phyloP scores from a whole-genome alignment of 352 stramenopile species.

The Globisporangium rhizosaccharum region DNA sequence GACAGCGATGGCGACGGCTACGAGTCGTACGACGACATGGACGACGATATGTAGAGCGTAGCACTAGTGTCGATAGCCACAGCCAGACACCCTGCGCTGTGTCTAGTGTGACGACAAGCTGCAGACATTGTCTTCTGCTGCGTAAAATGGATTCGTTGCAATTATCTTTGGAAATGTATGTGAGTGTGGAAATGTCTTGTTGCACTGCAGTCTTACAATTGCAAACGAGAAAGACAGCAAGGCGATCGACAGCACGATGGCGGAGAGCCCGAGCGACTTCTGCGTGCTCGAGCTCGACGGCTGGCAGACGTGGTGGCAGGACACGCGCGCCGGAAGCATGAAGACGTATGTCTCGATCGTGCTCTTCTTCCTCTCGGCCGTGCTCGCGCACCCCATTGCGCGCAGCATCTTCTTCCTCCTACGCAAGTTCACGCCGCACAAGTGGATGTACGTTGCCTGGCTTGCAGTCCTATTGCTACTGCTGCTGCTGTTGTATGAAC shows the following conservation, averaged over 20 bases:
- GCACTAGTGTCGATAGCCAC: too few species aligned
- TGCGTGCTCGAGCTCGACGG: slow-evolving; percentile 42
- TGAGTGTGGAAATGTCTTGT: background rate
- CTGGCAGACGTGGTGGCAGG: slow-evolving; percentile 52
- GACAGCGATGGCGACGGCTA: slow-evolving; percentile 18
- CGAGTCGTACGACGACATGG: slow-evolving; percentile 29
- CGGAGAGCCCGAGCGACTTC: slow-evolving; percentile 24
- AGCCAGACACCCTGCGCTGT: too few species aligned
- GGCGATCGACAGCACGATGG: slow-evolving; percentile 1
- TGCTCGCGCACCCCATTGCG: slow-evolving; percentile 61
- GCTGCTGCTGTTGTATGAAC: background rate
- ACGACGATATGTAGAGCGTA: slow-evolving; percentile 21
- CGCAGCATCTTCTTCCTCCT: slow-evolving; percentile 61
- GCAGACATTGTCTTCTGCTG: background rate
- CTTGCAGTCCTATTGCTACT: background rate
- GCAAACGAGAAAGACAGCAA: background rate
- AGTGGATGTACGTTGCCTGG: slow-evolving; percentile 38
- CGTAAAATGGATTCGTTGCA: too few species aligned
- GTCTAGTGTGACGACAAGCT: background rate
- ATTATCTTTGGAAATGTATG: background rate
- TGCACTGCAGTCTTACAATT: background rate
- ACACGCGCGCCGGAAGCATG: slow-evolving; percentile 38
- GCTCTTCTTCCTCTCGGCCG: slow-evolving; percentile 74
- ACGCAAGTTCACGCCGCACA: slow-evolving; percentile 43
- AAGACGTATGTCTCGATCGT: slow-evolving; percentile 67